Percentiles rank a stretch among this genome's conserved stretches.
Evolutionary conservation across 2,329 filamentous ascomycete species (phyloP).

Genomic region (Talaromyces sp.): DNA sequence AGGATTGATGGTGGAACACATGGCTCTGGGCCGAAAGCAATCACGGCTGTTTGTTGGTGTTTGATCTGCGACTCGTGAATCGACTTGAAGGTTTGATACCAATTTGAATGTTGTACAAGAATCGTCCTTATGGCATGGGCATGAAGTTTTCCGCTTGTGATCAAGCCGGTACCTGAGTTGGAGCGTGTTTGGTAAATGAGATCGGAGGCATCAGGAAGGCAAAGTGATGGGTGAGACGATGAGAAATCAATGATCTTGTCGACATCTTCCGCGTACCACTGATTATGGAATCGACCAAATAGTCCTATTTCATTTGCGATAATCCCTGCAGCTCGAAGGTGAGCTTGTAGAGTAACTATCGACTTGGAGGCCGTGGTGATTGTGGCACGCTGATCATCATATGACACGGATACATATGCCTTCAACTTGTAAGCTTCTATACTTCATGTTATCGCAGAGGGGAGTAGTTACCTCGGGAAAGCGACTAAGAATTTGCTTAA

Average conservation of each 20-base stretch:
- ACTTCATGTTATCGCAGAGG: no score
- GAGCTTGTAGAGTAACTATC: conserved; percentile 17
- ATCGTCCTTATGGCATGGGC: conserved; percentile 30
- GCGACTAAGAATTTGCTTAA: conserved; percentile 18
- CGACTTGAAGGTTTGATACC: conserved; percentile 30
- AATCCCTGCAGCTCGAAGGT: conserved; percentile 25
- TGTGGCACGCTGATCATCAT: conserved; percentile 36
- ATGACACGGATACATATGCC: conserved; percentile 36
- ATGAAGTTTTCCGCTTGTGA: conserved; percentile 24
- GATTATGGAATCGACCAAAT: conserved; percentile 31
- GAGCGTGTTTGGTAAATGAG: conserved; percentile 24
- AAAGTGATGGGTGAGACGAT: conserved; percentile 19
- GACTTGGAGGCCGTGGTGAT: conserved; percentile 26
- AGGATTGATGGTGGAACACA: conserved; percentile 31
- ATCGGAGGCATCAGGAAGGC: conserved; percentile 27
- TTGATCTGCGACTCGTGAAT: conserved; percentile 12
- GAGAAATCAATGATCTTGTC: conserved; percentile 18
- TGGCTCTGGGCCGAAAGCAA: conserved; percentile 37
- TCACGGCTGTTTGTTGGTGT: conserved; percentile 16
- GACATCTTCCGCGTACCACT: conserved; percentile 15
- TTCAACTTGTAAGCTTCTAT: conserved; percentile 16
- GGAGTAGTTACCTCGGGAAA: conserved; percentile 17
- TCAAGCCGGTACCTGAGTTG: conserved; percentile 17
- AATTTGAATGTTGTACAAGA: conserved; percentile 31
- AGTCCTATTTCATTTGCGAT: conserved; percentile 28